Evolutionary conservation across 2,329 filamentous ascomycete species (phyloP).

Genomic region (Colletotrichum lini): DNA sequence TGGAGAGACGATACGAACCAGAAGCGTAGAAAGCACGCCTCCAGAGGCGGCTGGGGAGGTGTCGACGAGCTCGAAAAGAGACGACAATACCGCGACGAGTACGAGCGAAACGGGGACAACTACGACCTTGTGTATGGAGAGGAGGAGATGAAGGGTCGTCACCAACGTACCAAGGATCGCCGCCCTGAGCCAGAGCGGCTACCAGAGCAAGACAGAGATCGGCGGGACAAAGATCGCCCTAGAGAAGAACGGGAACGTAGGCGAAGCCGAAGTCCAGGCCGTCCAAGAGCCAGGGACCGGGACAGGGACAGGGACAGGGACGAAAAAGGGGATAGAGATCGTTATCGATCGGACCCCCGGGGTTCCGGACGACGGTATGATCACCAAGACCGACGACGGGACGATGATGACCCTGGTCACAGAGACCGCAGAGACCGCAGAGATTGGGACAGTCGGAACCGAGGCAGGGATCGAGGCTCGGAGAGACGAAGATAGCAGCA

Average conservation of each 20-base stretch:
- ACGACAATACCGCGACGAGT: conserved; percentile 85
- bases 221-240: conserved; percentile 39
- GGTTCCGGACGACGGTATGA: conserved; percentile 39
- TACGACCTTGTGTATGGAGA: conserved; percentile 89
- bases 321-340: conserved; percentile 33
- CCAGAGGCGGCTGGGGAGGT: conserved; percentile 88
- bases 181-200: conserved; percentile 29
- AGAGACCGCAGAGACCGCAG: conserved; percentile 53
- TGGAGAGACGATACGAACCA: conserved; percentile 90
- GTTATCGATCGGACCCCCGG: conserved; percentile 35
- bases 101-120: conserved; percentile 59
- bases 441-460: conserved; percentile 51
- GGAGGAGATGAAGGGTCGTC: conserved; percentile 72
- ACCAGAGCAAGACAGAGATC: conserved; percentile 35
- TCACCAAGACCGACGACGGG: conserved; percentile 43
- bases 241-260: conserved; percentile 48
- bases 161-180: conserved; percentile 56
- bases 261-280: conserved; percentile 60
- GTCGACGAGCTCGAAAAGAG: conserved; percentile 90
- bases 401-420: conserved; percentile 49
- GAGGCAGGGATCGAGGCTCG: conserved; percentile 48
- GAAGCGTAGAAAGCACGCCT: conserved; percentile 73
- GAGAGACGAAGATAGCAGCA: conserved; percentile 47
- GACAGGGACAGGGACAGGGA: conserved; percentile 29
- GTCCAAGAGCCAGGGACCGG: conserved; percentile 33